Conservation (phyloP, 768 basidiomycete species). For the Auricularia heimuer region DNA sequence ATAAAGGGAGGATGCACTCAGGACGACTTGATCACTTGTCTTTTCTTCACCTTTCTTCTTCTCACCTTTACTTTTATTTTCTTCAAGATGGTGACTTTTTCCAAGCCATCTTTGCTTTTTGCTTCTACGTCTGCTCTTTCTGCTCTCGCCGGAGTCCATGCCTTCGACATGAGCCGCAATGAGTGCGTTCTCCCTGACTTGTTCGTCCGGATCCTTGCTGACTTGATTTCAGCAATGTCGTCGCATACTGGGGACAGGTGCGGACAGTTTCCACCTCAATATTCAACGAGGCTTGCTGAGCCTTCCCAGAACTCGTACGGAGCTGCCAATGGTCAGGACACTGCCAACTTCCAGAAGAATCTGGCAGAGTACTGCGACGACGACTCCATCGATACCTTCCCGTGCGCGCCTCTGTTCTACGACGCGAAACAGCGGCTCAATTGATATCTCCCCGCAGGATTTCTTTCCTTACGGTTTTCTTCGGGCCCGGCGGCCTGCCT, state of each 20-base stretch:
- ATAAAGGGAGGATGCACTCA: not conserved
- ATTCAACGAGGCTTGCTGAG: not conserved
- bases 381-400: conserved; percentile 9
- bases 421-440: too few relatives aligned
- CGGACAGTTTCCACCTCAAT: not conserved
- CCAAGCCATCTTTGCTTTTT: not conserved
- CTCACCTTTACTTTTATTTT: not conserved
- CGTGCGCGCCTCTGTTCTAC: not conserved
- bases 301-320: conserved; percentile 9
- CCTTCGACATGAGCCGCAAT: not conserved
- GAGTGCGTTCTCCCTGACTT: not conserved
- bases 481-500: conserved; percentile 7
- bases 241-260: not conserved
- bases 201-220: not conserved
- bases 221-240: not conserved
- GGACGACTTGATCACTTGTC: not conserved
- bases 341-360: conserved; percentile 7
- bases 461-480: conserved; percentile 10
- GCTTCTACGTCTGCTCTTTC: not conserved
- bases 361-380: conserved; percentile 10
- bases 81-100: not conserved
- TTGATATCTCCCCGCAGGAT: not conserved
- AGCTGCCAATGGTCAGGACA: conserved; percentile 3
- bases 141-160: not conserved
- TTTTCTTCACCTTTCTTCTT: not conserved